These are phyloP conservation scores for Fusarium veterinarium DNA, from an alignment of 2,329 filamentous ascomycete genomes.

Conservation along the genomic window DNA sequence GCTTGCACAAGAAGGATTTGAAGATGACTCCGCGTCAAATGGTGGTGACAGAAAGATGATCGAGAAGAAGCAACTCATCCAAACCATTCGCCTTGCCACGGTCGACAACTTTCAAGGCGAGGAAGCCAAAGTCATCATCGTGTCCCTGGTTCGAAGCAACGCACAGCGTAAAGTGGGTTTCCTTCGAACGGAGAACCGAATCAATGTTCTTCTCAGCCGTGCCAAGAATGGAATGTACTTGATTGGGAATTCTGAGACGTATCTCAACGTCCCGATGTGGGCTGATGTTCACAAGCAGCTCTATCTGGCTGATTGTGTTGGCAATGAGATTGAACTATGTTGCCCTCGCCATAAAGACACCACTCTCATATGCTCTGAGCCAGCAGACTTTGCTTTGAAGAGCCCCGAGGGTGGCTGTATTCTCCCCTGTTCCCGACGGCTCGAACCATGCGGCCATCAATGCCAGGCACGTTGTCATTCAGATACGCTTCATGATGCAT, in stretches of 20 bases:
- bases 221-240: constrained; percentile 77
- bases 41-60: not conserved
- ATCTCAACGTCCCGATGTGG: constrained; percentile 67
- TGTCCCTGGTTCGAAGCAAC: constrained; percentile 80
- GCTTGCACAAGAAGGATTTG: constrained; percentile 46
- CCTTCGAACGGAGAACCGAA: constrained; percentile 71
- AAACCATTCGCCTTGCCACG: constrained; percentile 68
- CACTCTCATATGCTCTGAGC: constrained; percentile 52
- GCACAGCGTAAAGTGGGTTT: constrained; percentile 69
- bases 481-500: constrained; percentile 56
- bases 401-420: constrained; percentile 72
- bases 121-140: constrained; percentile 76
- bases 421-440: constrained; percentile 59
- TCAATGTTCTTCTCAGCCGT: constrained; percentile 75
- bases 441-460: constrained; percentile 58
- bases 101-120: constrained; percentile 85
- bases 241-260: constrained; percentile 72
- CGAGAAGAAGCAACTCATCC: constrained; percentile 53
- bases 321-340: constrained; percentile 61
- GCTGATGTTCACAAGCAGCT: constrained; percentile 26
- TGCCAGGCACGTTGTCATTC: constrained; percentile 60
- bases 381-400: constrained; percentile 65
- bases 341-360: constrained; percentile 68
- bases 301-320: constrained; percentile 54
- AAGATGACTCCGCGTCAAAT: not conserved